Base-by-base conservation (phyloP, 2,329 filamentous ascomycete species). In the Coniochaeta sp. region DNA sequence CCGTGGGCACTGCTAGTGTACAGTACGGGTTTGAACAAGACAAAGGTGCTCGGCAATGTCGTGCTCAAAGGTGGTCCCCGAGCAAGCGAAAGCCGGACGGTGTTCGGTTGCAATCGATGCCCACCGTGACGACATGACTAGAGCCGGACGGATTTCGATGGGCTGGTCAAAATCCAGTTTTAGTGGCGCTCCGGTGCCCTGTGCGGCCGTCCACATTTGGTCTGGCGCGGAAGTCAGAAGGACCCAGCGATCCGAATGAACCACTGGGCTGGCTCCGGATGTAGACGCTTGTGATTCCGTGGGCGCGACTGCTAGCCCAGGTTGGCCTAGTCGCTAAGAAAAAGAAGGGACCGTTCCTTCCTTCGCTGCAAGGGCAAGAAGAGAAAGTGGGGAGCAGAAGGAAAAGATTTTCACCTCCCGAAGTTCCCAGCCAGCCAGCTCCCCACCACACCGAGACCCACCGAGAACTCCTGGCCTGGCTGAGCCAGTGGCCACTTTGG, bases 181-280 rank as follows among this genome's bases (percentile, higher is more conserved):
- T 36, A 9, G 34, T 36, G 34, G 34, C 34, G 11, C 34, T 12
- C 34, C 3, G 11, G 6, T 33, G 31, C 31, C 31, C 11, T n/a
- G n/a, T 31, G 28, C 28, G 28, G 9, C 28, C 28, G 28, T 31
- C 28, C 28, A 31, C 34, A 12, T 36, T 36, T 36, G 34, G 34
- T 12, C 34, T 36, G 34, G 34, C 34, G 34, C 14, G 31, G 34
- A 36, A 12, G 34, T 36, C 14, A 3, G 34, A 3, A 52, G 24
- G 24, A 52, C 54, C 54, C 54, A 57, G 31, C 14, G 54, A 57
- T 57, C 54, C n/a, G 26, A 28, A 16, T 12, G n/a, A 38, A 57
- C 54, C 54, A 57, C 31, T 57, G 28, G 54, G 34, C 54, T 57
- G 54, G 54, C 54, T 57, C 54, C 31, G 54, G 54, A 57, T 57